Percentiles rank a stretch among this genome's conserved stretches.
Evolutionary conservation across 2,329 filamentous ascomycete genomes (phyloP).

Genomic region (Cercospora zeina): DNA sequence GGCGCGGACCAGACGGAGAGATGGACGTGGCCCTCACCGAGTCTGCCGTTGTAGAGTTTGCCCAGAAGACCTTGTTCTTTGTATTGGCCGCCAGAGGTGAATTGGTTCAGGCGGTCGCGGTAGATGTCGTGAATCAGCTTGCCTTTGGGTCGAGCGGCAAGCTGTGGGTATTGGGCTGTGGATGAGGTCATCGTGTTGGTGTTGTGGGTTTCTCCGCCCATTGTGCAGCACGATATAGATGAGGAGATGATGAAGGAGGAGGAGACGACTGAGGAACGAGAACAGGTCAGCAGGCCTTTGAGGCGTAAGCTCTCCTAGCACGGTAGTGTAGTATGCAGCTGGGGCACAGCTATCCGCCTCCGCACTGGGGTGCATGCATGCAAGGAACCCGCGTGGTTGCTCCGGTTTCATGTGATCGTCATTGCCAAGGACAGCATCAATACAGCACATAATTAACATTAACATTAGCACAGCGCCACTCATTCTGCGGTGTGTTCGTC

Average conservation of each 20-base stretch:
- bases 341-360: conserved; percentile 15
- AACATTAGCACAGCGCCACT: neutral
- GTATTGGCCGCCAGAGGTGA: conserved; percentile 72
- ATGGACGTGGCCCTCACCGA: conserved; percentile 73
- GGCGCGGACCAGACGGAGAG: conserved; percentile 69
- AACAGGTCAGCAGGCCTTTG: conserved; percentile 3
- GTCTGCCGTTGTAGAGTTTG: conserved; percentile 69
- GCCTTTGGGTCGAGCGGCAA: conserved; percentile 59
- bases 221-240: conserved; percentile 21
- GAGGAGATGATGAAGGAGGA: neutral
- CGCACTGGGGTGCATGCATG: conserved; percentile 10
- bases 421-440: conserved; percentile 6
- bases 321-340: neutral
- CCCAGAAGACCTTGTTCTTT: conserved; percentile 48
- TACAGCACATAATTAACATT: neutral
- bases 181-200: conserved; percentile 32
- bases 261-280: neutral
- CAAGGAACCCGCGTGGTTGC: conserved; percentile 7
- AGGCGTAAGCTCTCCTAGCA: neutral
- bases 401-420: conserved; percentile 11
- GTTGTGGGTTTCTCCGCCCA: conserved; percentile 43
- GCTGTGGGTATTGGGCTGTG: conserved; percentile 50
- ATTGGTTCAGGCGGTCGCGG: conserved; percentile 76
- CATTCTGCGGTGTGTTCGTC: conserved; percentile 2
- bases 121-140: conserved; percentile 85